Evolutionary conservation across 2,329 filamentous ascomycete genomes (phyloP).

Genomic region (Incumbomyces delicatus): DNA sequence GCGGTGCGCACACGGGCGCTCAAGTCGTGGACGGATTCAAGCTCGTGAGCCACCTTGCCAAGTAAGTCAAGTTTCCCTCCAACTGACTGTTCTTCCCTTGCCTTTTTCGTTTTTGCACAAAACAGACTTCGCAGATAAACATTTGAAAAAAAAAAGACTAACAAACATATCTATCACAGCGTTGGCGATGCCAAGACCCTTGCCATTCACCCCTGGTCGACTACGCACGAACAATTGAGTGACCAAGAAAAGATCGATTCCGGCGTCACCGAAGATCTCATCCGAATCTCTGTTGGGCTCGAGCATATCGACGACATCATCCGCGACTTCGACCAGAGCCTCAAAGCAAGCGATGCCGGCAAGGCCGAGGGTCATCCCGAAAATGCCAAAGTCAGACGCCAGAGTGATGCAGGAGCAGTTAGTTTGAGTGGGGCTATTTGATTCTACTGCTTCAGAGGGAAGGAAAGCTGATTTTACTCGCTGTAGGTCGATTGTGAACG

Average conservation of each 20-base stretch:
- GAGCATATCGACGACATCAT: constrained; percentile 95
- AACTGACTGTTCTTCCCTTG: not conserved
- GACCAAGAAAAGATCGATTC: constrained; percentile 66
- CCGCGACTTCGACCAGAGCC: constrained; percentile 78
- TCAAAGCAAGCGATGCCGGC: constrained; percentile 43
- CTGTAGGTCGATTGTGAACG: too few relatives aligned
- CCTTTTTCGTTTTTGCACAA: not conserved
- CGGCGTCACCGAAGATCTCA: constrained; percentile 73
- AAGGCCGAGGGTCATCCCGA: constrained; percentile 10
- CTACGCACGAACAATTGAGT: constrained; percentile 77
- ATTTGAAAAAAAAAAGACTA: too few relatives aligned
- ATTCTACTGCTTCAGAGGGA: not conserved
- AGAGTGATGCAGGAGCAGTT: constrained; percentile 16
- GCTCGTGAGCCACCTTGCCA: constrained; percentile 89
- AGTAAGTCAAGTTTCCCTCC: constrained; percentile 50
- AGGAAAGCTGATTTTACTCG: too few relatives aligned
- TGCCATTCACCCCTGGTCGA: constrained; percentile 82
- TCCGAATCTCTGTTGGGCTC: constrained; percentile 81
- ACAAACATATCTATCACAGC: constrained; percentile 22
- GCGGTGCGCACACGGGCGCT: constrained; percentile 70
- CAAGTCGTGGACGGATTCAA: constrained; percentile 91
- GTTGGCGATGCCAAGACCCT: constrained; percentile 88
- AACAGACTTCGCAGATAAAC: too few relatives aligned
- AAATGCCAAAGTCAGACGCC: constrained; percentile 8
- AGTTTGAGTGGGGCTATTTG: constrained; percentile 21